A percentile compares a stretch with the other conserved stretches of the same genome.
These are phyloP conservation scores for Mycena capillaripes DNA, from an alignment of 768 basidiomycete genomes.

Conservation along the genomic window DNA sequence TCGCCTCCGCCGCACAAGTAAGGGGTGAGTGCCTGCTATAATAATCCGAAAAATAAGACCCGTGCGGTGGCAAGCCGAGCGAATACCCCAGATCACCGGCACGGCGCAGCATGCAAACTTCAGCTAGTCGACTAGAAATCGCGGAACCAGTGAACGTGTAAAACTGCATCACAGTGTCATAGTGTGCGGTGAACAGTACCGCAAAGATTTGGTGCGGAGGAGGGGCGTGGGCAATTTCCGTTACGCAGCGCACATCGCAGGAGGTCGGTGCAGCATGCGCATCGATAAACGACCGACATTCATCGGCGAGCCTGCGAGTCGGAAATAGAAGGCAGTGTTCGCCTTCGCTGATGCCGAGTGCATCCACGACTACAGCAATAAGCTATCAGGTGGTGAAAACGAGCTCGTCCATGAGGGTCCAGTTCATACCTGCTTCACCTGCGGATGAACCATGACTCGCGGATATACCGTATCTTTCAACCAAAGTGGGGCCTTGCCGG, in stretches of 20 bases:
- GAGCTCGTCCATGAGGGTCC: too few relatives aligned
- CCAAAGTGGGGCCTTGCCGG: neutral
- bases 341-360: neutral
- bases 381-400: constrained; percentile 7
- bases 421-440: constrained; percentile 7
- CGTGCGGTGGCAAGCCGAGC: constrained; percentile 52
- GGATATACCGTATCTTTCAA: constrained; percentile 20
- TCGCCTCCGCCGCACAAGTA: constrained; percentile 16
- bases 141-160: constrained; percentile 69
- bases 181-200: constrained; percentile 14
- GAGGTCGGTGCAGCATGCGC: constrained; percentile 13
- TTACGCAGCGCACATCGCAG: constrained; percentile 16
- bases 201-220: constrained; percentile 27
- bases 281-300: constrained; percentile 17
- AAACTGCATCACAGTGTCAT: constrained; percentile 42
- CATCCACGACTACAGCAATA: neutral
- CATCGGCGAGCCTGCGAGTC: constrained; percentile 19
- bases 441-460: constrained; percentile 15
- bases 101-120: constrained; percentile 57
- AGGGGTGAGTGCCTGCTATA: constrained; percentile 32
- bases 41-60: constrained; percentile 53
- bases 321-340: constrained; percentile 32
- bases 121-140: constrained; percentile 61
- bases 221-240: constrained; percentile 18
- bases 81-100: constrained; percentile 58